phyloP scores from a whole-genome alignment of 345 rosid species.

The Cochlearia excelsa region DNA sequence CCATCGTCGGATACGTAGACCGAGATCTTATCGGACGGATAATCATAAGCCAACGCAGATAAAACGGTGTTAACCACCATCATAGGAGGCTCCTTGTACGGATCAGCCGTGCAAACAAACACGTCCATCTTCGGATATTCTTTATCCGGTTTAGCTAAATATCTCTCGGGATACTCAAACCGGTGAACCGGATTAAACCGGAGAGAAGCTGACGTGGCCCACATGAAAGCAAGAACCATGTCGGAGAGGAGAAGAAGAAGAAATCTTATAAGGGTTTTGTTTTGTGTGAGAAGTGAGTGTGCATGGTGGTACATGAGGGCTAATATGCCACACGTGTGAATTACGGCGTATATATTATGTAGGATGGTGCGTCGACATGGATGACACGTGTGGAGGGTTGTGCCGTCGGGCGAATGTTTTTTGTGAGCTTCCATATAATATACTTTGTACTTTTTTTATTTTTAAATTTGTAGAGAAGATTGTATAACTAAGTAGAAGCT shows the following conservation, averaged over 20 bases:
- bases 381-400: conserved; percentile 43
- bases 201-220: conserved; percentile 41
- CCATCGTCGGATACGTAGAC: conserved; percentile 84
- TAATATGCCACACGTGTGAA: conserved; percentile 51
- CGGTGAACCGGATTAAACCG: conserved; percentile 47
- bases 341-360: conserved; percentile 47
- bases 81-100: conserved; percentile 79
- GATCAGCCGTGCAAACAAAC: conserved; percentile 89
- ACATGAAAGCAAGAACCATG: conserved; percentile 63
- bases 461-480: too few relatives aligned
- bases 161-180: conserved; percentile 47
- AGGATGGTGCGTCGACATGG: conserved; percentile 39
- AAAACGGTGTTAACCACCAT: conserved; percentile 67
- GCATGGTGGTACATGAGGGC: conserved; percentile 51
- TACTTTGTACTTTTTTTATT: too few relatives aligned
- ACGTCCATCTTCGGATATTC: conserved; percentile 61
- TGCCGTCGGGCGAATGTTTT: conserved; percentile 16
- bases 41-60: conserved; percentile 75
- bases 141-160: conserved; percentile 34
- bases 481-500: too few relatives aligned
- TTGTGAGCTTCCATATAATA: conserved; percentile 26
- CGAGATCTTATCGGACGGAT: conserved; percentile 65
- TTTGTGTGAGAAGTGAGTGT: conserved; percentile 38
- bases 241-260: conserved; percentile 43
- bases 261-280: conserved; percentile 19